Base-by-base conservation (phyloP, 139 green algal species). In the Tetratostichococcus sp. region DNA sequence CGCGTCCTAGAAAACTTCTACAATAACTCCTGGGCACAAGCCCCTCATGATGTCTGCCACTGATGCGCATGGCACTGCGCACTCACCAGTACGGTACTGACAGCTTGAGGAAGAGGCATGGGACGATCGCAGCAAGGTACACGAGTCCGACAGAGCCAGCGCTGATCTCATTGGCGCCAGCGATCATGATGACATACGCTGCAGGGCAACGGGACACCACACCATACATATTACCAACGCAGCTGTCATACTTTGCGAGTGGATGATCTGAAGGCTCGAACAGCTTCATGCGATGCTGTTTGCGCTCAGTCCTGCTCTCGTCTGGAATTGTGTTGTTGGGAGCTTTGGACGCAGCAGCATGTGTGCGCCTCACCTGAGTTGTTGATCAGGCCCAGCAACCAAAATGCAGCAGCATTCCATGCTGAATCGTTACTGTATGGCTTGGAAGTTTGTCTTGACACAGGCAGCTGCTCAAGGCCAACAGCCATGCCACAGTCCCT, bases 131-230 rank as follows among this genome's bases (percentile, higher is more conserved):
- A 23, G 35, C 77, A 1, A 92, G 73, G 76, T 91, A 93, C 21
- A 91, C 85, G 25, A 89, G 65, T 16, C 87, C 88, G 0, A 91
- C 88, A 26, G 83, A 80, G 28, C 76, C 76, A 0, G 73, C 57
- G 6, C 74, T 81, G 32, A 93, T 89, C 23, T 85, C 75, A 67
- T 84, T 88, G 16, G 86, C 88, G 16, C 84, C 74, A 50, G 87
- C 87, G 21, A 92, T 78, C 87, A 90, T 90, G 66, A 91, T 87
- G 1, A 91, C 84, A 50, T 50, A 50, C 39, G 39, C 39, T 50
- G 39, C 39, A 50, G 39, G 11, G 8, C 39, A 11, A 50, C 39
- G 39, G 4, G 8, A 50, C 39, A 50, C 8, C 39, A 50, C 8
- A 50, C 11, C 39, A 50, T 50, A n/a, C n/a, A n/a, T n/a, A n/a